Evolutionary conservation across 352 stramenopile genomes (phyloP), one percentile per base, ranked within the genome.

Genomic region (Pythium grandisporangium): DNA sequence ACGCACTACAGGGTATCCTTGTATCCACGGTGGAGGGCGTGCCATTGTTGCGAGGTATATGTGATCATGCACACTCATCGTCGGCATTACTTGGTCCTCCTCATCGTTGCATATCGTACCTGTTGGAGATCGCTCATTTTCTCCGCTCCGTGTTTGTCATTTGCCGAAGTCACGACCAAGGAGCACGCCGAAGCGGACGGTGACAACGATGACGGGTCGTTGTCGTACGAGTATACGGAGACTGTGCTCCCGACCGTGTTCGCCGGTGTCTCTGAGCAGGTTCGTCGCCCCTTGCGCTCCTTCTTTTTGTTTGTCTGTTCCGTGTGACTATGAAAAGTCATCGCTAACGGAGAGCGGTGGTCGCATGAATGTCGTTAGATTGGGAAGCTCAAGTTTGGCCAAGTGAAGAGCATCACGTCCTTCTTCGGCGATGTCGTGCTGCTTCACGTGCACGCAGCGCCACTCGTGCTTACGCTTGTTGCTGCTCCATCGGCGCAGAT

Each of bases 171-270:
- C n/a, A n/a, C n/a, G n/a, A n/a, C n/a, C n/a, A n/a, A n/a, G n/a
- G n/a, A n/a, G n/a, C n/a, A n/a, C n/a, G n/a, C n/a, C n/a, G n/a
- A n/a, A n/a, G n/a, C n/a, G n/a, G n/a, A n/a, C n/a, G n/a, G n/a
- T n/a, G n/a, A n/a, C n/a, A n/a, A n/a, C n/a, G n/a, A n/a, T n/a
- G n/a, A 66, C 42, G 60, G 54, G 5, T 58, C 63, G 35, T 47
- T 70, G 20, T 53, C 62, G 26, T 78, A 81, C 42, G 74, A 91
- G 35, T 84, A 84, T 52, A 71, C 71, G 24, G 77, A 87, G 58
- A 91, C 77, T 2, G 70, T 84, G 35, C 58, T 91, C 13, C 74
- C 77, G 14, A 84, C 71, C n/a, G 55, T 91, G 13, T 86, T 91
- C 53, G 74, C 77, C 23, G 69, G 67, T 6, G 77, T 67, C 6